phyloP scores from a whole-genome alignment of 495 filamentous ascomycete species.

The Neurospora pannonica region DNA sequence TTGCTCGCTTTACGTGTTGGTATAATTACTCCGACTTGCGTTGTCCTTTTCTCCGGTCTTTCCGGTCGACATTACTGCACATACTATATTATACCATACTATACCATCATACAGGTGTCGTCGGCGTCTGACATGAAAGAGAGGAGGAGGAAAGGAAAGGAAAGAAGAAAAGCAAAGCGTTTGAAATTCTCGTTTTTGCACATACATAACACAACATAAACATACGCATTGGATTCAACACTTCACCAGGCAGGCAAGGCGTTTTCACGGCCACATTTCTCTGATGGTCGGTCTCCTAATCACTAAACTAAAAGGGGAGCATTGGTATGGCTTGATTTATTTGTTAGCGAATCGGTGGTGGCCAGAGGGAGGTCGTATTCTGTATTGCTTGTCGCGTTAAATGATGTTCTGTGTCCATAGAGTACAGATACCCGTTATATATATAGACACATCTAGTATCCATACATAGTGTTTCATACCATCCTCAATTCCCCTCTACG shows the following conservation, averaged over 20 bases:
- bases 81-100: background rate
- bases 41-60: background rate
- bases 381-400: too few species aligned
- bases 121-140: background rate
- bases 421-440: background rate
- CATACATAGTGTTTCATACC: background rate
- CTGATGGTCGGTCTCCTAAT: background rate
- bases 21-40: conserved; percentile 15
- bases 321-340: background rate
- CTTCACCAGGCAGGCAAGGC: background rate
- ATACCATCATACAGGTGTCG: background rate
- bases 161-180: background rate
- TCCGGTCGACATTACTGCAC: background rate
- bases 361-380: too few species aligned
- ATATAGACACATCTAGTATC: background rate
- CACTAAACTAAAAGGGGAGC: too few species aligned
- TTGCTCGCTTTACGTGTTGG: conserved; percentile 43
- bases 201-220: background rate
- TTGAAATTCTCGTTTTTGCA: background rate
- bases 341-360: background rate
- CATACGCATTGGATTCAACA: background rate
- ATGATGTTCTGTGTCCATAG: background rate
- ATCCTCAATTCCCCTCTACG: too few species aligned
- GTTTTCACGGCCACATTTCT: background rate
- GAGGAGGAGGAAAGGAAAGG: background rate